Conservation (phyloP, 1,139 yeast species). For the Blastobotrys illinoisensis region DNA sequence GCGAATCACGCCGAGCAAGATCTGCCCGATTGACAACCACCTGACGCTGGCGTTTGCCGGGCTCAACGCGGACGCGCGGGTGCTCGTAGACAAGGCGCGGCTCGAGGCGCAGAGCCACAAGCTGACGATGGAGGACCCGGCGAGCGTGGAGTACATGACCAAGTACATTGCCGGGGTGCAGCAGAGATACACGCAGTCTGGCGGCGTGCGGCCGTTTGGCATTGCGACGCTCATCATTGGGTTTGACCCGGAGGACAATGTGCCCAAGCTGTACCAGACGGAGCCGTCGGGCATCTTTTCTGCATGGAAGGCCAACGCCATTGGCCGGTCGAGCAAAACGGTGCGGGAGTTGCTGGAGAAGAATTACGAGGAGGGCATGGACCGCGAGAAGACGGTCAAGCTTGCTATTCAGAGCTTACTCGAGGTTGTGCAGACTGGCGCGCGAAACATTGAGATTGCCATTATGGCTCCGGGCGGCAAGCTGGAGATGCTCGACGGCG, state of each 20-base stretch:
- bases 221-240: constrained; percentile 94
- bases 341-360: constrained; percentile 94
- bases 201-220: constrained; percentile 95
- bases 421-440: constrained; percentile 98
- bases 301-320: constrained; percentile 99
- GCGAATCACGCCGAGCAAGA: constrained; percentile 90
- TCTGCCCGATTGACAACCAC: constrained; percentile 87
- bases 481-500: constrained; percentile 45
- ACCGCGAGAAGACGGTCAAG: constrained; percentile 69
- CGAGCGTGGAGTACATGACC: constrained; percentile 85
- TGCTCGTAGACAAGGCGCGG: constrained; percentile 90
- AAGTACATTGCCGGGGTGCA: constrained; percentile 95
- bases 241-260: constrained; percentile 76
- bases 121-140: constrained; percentile 90
- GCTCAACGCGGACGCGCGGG: constrained; percentile 94
- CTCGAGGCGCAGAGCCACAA: constrained; percentile 97
- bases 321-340: constrained; percentile 92
- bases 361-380: constrained; percentile 69
- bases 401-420: constrained; percentile 80
- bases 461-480: constrained; percentile 66
- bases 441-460: constrained; percentile 89
- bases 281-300: constrained; percentile 97
- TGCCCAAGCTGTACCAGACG: constrained; percentile 84
- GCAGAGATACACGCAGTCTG: constrained; percentile 95
- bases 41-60: constrained; percentile 95